Percentiles rank a stretch among this genome's conserved stretches.
These are phyloP conservation scores for Porodaedalea pini DNA, from an alignment of 1,284 basidiomycete genomes.

Conservation along the genomic window DNA sequence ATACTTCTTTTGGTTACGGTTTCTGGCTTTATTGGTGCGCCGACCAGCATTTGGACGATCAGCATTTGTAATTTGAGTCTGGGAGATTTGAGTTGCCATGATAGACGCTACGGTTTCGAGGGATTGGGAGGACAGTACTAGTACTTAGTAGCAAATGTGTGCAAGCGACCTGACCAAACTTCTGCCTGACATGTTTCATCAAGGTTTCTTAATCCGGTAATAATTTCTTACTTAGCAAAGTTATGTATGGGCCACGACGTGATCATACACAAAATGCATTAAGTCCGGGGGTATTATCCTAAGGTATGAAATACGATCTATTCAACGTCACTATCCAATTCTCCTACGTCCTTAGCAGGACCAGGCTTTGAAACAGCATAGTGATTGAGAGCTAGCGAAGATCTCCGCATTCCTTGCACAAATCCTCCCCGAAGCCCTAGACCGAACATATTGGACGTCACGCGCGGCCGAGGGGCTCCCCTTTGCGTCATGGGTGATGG, in stretches of 20 bases:
- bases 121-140: no score
- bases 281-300: no score
- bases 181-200: no score
- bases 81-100: conserved; percentile 1
- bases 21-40: conserved; percentile 16
- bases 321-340: conserved; percentile 15
- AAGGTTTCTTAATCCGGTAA: no score
- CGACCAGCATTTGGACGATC: neutral
- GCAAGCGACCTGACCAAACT: no score
- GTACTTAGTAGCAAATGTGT: no score
- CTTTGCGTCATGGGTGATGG: neutral
- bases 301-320: conserved; percentile 2
- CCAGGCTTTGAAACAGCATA: neutral
- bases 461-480: conserved; percentile 3
- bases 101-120: no score
- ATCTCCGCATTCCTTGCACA: neutral
- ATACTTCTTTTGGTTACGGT: conserved; percentile 5
- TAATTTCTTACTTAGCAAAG: no score
- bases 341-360: neutral
- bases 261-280: no score
- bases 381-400: neutral
- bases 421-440: conserved; percentile 14
- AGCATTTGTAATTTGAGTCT: neutral
- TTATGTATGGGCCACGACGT: no score
- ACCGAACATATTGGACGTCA: conserved; percentile 12